Evolutionary conservation across 306 rosid species (phyloP), one percentile per base, ranked within the genome.

Genomic region (Potentilla sterilis): DNA sequence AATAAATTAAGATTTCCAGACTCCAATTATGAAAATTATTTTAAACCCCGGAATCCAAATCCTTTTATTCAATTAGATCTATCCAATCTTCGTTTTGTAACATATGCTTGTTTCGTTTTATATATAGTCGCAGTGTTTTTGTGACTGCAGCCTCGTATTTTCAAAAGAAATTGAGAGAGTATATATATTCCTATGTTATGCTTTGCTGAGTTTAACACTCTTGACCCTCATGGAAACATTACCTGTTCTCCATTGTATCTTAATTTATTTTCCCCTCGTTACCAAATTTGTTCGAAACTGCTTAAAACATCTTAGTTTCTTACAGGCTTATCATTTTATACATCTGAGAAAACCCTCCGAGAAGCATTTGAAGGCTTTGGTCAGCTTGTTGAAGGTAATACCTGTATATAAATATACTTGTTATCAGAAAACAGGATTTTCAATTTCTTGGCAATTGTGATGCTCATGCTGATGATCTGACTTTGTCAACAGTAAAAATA

Each of bases 291-390:
- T 52, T 78, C 43, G 5, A n/a, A 47, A 3, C 28, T 54, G 11
- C 46, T 44, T 21, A 24, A 66, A 68, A 8, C 2, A 51, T 67
- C 12, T 77, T 65, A 3, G 1, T 86, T 77, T 78, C 47, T 28
- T 54, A 79, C 88, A 92, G 97, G 97, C 68, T 85, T 77, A 32
- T 87, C 91, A 46, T 87, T 87, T 80, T 87, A 82, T 70, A 85
- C 91, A 38, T 87, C 88, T 3, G 97, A 92, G 91, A 92, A 92
- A 87, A 90, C 94, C 70, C 86, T 92, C 32, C 90, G 96, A 32
- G 86, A 89, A 6, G 92, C 97, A 61, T 92, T 92, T 76, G 92
- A 92, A 85, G 89, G 94, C 75, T 92, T 84, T 68, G 96, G 97
- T 6, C 88, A 90, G 84, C 88, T 92, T 49, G 95, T 91, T 46